These are phyloP conservation scores for Alternaria arborescens DNA, from an alignment of 2,329 filamentous ascomycete species.

Conservation along the genomic window DNA sequence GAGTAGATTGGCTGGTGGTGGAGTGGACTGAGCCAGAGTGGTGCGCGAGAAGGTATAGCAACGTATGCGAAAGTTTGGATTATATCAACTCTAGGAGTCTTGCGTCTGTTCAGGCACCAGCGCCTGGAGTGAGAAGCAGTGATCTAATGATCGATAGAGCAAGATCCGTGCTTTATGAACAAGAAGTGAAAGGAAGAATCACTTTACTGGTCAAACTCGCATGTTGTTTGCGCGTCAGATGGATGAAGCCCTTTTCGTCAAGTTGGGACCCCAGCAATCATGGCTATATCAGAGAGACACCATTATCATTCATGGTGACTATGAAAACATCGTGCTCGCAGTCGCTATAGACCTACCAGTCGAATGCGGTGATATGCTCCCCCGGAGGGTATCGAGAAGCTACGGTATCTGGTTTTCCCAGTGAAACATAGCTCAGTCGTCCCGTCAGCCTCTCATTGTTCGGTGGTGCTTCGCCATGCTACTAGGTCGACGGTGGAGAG, in stretches of 20 bases:
- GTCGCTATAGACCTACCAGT: conserved; percentile 49
- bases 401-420: neutral
- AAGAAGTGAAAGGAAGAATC: neutral
- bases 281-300: neutral
- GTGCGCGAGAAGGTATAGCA: neutral
- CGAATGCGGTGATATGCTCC: conserved; percentile 45
- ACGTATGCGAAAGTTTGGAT: neutral
- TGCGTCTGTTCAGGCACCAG: neutral
- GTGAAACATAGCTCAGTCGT: neutral
- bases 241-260: neutral
- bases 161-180: neutral
- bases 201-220: neutral
- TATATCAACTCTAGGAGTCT: neutral
- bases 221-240: neutral
- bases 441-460: neutral
- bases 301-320: conserved; percentile 43
- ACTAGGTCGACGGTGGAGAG: neutral
- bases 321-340: conserved; percentile 54
- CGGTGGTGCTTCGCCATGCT: neutral
- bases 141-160: neutral
- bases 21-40: neutral
- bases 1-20: neutral
- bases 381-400: neutral
- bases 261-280: neutral
- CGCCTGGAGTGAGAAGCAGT: neutral